Evolutionary conservation across 805 yeast species (phyloP).

Genomic region (Tetrapisispora pingtungensis): DNA sequence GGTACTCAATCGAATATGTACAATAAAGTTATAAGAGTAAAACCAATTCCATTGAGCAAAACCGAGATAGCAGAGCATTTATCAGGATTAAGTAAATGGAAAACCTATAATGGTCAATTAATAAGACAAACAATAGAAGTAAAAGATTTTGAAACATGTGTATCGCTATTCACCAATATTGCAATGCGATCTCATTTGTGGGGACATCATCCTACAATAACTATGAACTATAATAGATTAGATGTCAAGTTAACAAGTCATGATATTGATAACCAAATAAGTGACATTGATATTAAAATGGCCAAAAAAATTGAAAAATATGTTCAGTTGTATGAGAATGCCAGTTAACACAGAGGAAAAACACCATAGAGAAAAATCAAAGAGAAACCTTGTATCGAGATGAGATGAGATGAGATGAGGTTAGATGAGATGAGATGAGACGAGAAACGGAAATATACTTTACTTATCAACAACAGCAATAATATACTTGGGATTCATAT

Average conservation of each 20-base stretch:
- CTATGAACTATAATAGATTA: constrained; percentile 52
- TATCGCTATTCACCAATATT: constrained; percentile 54
- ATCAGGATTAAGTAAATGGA: constrained; percentile 22
- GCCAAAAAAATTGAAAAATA: constrained; percentile 41
- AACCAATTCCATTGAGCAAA: constrained; percentile 22
- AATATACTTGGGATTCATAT: too few species aligned
- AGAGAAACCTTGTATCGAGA: too few species aligned
- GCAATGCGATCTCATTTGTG: constrained; percentile 45
- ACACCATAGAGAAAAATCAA: too few species aligned
- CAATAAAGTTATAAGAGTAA: constrained; percentile 29
- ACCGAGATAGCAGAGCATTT: constrained; percentile 18
- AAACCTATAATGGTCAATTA: constrained; percentile 10
- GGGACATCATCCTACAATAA: constrained; percentile 66
- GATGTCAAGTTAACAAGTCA: constrained; percentile 52
- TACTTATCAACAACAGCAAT: too few species aligned
- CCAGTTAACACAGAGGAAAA: too few species aligned
- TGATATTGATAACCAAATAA: constrained; percentile 39
- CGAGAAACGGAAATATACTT: too few species aligned
- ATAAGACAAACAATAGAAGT: constrained; percentile 33
- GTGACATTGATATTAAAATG: constrained; percentile 48
- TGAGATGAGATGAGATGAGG: too few species aligned
- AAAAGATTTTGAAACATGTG: constrained; percentile 48
- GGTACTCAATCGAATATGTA: too few species aligned
- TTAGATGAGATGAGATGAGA: too few species aligned
- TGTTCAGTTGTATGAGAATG: constrained; percentile 9